Conservation (phyloP, 2,329 filamentous ascomycete species). For the Magnaporthiopsis incrustans region DNA sequence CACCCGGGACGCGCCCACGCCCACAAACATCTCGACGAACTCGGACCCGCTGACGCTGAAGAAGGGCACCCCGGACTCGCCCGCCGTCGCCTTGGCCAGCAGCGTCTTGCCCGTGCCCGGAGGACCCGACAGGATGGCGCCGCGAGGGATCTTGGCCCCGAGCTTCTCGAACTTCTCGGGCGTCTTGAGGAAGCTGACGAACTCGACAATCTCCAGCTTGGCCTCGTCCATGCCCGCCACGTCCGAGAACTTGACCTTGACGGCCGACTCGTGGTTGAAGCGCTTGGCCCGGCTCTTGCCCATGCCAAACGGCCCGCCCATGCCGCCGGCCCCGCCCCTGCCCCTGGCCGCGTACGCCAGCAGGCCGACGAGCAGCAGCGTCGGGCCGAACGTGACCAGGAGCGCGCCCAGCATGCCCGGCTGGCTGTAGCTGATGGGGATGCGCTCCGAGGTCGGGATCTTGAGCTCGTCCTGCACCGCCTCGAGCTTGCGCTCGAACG, state of each 20-base stretch:
- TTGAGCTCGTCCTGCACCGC: constrained; percentile 79
- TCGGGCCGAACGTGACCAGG: constrained; percentile 74
- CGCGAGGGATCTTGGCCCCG: constrained; percentile 94
- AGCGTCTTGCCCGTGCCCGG: constrained; percentile 98
- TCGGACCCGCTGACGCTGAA: constrained; percentile 98
- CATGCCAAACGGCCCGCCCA: constrained; percentile 84
- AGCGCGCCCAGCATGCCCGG: constrained; percentile 70
- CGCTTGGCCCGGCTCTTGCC: constrained; percentile 92
- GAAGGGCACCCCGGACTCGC: constrained; percentile 94
- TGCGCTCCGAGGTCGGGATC: constrained; percentile 80
- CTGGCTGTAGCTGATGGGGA: constrained; percentile 80
- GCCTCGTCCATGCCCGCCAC: constrained; percentile 98
- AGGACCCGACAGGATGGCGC: constrained; percentile 93
- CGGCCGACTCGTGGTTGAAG: constrained; percentile 93
- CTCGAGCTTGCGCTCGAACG: constrained; percentile 83
- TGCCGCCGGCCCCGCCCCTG: constrained; percentile 61
- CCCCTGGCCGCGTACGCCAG: constrained; percentile 72
- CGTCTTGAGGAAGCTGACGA: constrained; percentile 93
- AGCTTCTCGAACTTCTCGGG: constrained; percentile 88
- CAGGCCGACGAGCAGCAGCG: constrained; percentile 74
- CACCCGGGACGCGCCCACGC: constrained; percentile 92
- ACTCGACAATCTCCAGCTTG: constrained; percentile 98
- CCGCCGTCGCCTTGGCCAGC: constrained; percentile 92
- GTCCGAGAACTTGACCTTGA: constrained; percentile 95
- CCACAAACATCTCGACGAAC: constrained; percentile 99